Evolutionary conservation across 148 eudicot genomes (phyloP).

Genomic region (Polygonum aviculare): DNA sequence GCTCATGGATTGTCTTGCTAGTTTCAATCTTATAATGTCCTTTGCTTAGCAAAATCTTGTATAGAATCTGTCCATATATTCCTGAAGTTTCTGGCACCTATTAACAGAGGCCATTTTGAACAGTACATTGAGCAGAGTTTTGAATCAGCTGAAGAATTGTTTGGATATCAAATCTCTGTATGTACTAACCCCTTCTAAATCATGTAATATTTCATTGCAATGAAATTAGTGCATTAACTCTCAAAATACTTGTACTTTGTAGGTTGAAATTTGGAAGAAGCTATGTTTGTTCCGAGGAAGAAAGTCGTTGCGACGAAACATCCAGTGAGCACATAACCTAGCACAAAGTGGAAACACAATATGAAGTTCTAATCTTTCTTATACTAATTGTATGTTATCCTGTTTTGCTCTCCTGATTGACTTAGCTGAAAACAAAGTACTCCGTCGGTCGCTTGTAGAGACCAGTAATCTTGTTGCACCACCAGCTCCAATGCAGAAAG

Average conservation of each 20-base stretch:
- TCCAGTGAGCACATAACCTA: slow-evolving; percentile 18
- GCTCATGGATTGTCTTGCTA: background rate
- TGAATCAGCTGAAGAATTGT: slow-evolving; percentile 18
- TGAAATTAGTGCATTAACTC: background rate
- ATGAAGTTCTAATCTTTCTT: background rate
- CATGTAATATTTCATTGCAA: background rate
- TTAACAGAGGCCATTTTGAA: slow-evolving; percentile 2
- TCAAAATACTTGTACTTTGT: slow-evolving; percentile 4
- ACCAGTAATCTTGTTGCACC: slow-evolving; percentile 27
- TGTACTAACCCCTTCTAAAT: slow-evolving; percentile 5
- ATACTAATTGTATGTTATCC: background rate
- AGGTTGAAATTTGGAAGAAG: slow-evolving; percentile 14
- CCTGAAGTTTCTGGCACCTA: slow-evolving; percentile 6
- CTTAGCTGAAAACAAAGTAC: slow-evolving; percentile 8
- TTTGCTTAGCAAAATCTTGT: background rate
- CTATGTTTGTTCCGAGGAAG: slow-evolving; percentile 15
- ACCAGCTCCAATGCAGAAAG: slow-evolving; percentile 5
- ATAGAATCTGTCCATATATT: background rate
- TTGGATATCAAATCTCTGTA: slow-evolving; percentile 14
- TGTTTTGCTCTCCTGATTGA: background rate
- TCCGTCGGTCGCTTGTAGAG: slow-evolving; percentile 20
- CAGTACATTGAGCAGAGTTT: slow-evolving; percentile 22
- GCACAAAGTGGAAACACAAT: background rate
- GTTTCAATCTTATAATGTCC: background rate
- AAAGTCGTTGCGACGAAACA: slow-evolving; percentile 12